A percentile compares a stretch with the other conserved stretches of the same genome.
These are phyloP conservation scores for Fusarium circinatum DNA, from an alignment of 2,329 filamentous ascomycete species.

Conservation along the genomic window DNA sequence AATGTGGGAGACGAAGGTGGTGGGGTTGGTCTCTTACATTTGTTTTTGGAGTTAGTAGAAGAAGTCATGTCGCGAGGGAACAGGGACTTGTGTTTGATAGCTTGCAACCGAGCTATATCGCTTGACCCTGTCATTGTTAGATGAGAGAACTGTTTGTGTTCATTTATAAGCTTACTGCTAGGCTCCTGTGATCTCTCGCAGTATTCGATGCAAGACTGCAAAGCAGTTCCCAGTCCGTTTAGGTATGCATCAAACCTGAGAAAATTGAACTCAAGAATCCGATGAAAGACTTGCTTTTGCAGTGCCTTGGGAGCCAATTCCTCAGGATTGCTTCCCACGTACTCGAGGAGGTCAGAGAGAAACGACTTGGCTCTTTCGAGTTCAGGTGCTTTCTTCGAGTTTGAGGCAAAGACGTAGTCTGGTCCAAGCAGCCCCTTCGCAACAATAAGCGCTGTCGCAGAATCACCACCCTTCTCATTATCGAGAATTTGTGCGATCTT, in stretches of 20 bases:
- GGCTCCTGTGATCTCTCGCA: neutral
- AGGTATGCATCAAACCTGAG: neutral
- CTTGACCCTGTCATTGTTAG: neutral
- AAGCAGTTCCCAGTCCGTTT: neutral
- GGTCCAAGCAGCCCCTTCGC: neutral
- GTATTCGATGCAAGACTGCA: neutral
- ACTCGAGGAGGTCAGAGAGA: neutral
- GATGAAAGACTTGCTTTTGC: neutral
- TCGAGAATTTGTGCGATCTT: neutral
- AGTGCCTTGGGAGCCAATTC: neutral
- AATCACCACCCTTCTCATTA: neutral
- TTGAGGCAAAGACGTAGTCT: neutral
- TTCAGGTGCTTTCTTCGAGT: neutral
- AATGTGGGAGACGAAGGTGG: neutral
- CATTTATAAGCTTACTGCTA: neutral
- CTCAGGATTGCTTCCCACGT: neutral
- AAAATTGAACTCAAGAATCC: conserved; percentile 7
- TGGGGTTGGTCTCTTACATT: neutral
- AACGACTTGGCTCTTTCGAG: neutral
- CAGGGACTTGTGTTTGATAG: neutral
- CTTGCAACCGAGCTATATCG: neutral
- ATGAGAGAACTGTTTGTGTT: neutral
- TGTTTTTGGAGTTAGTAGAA: neutral
- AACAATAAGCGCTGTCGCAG: neutral
- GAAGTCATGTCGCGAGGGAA: conserved; percentile 7